Conservation (phyloP, 495 filamentous ascomycete genomes). For the Penicillium alfredii region DNA sequence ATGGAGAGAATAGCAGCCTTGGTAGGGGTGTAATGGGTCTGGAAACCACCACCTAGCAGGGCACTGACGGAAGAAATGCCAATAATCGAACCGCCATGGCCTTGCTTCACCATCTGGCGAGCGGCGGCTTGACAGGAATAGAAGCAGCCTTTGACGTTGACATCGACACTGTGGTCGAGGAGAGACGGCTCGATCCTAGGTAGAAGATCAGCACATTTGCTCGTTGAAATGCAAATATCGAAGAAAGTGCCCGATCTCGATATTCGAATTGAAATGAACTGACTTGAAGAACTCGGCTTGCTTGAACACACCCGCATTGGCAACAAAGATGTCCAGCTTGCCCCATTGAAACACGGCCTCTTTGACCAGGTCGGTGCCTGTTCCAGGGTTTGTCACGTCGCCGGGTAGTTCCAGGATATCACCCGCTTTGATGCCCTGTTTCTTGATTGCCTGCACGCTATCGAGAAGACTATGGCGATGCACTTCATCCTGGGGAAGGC, state of each 20-base stretch:
- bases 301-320: slow-evolving; percentile 78
- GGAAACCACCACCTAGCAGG: slow-evolving; percentile 23
- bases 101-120: slow-evolving; percentile 27
- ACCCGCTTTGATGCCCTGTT: slow-evolving; percentile 44
- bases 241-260: not conserved
- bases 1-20: slow-evolving; percentile 48
- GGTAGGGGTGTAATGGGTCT: slow-evolving; percentile 38
- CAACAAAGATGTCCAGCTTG: slow-evolving; percentile 67
- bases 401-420: slow-evolving; percentile 50
- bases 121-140: slow-evolving; percentile 53
- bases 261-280: slow-evolving; percentile 15
- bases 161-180: slow-evolving; percentile 36
- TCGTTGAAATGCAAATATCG: not conserved
- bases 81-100: slow-evolving; percentile 42
- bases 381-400: slow-evolving; percentile 54
- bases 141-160: slow-evolving; percentile 64
- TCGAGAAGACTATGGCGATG: slow-evolving; percentile 46
- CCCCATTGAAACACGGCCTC: slow-evolving; percentile 49
- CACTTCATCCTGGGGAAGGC: slow-evolving; percentile 38
- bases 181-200: slow-evolving; percentile 31
- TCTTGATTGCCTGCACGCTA: slow-evolving; percentile 33
- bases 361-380: slow-evolving; percentile 46
- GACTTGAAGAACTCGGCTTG: slow-evolving; percentile 68
- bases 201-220: slow-evolving; percentile 3
- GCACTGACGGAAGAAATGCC: slow-evolving; percentile 43